Conservation (phyloP, 78 protist genomes). For the Dictyostelium capitatum region DNA sequence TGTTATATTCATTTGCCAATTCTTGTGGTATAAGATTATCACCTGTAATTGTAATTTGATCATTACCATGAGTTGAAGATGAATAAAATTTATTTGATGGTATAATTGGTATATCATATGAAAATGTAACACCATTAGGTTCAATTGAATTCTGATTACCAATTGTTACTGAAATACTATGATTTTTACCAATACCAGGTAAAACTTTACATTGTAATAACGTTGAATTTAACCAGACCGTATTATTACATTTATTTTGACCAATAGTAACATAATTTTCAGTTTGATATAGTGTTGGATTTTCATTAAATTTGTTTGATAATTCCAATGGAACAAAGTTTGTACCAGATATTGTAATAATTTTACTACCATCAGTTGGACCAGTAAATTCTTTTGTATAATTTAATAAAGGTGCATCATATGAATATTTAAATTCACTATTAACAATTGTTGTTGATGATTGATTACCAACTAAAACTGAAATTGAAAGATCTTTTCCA, state of each 20-base stretch:
- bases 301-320: not conserved
- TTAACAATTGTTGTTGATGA: not conserved
- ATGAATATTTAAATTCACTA: not conserved
- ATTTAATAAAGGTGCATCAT: not conserved
- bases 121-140: too few species aligned
- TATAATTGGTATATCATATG: not conserved
- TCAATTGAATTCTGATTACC: not conserved
- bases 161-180: not conserved
- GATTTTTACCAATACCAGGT: constrained; percentile 8
- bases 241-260: not conserved
- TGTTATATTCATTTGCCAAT: not conserved
- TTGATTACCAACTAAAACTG: constrained; percentile 49
- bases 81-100: not conserved
- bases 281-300: not conserved
- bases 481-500: constrained; percentile 20
- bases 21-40: constrained; percentile 37
- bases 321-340: not conserved
- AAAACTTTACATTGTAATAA: not conserved
- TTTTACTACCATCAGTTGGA: not conserved
- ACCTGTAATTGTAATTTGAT: constrained; percentile 9
- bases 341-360: not conserved
- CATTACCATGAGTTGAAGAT: constrained; percentile 14
- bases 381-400: not conserved
- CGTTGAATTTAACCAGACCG: not conserved
- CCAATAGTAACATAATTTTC: not conserved